Evolutionary conservation across 495 filamentous ascomycete genomes (phyloP).

Genomic region (Neurospora africana): DNA sequence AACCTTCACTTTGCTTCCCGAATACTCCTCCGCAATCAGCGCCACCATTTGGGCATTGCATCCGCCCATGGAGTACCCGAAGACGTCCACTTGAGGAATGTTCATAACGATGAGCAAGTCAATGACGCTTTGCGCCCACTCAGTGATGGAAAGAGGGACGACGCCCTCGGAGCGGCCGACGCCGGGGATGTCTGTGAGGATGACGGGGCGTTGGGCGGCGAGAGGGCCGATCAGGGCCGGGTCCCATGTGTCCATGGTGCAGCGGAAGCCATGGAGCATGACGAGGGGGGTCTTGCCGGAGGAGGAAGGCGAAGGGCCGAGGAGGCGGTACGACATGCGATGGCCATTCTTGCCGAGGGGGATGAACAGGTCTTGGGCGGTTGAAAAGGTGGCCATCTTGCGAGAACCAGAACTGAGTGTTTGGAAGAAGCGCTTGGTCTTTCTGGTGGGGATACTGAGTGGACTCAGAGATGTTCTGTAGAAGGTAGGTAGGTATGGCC

Average conservation of each 20-base stretch:
- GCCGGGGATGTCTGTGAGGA: conserved; percentile 19
- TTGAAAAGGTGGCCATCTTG: not conserved
- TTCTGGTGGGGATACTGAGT: too few species aligned
- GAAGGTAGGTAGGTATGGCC: not conserved
- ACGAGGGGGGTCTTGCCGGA: conserved; percentile 19
- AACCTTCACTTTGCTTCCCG: conserved; percentile 5
- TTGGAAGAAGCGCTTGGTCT: too few species aligned
- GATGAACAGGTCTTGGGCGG: not conserved
- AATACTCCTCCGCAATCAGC: conserved; percentile 1
- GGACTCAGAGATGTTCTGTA: too few species aligned
- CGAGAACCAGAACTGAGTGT: not conserved
- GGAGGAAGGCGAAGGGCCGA: conserved; percentile 9
- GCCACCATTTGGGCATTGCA: conserved; percentile 18
- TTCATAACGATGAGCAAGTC: conserved; percentile 48
- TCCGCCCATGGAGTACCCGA: conserved; percentile 24
- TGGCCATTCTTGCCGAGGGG: not conserved
- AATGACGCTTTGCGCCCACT: conserved; percentile 46
- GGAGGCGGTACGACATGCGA: conserved; percentile 12
- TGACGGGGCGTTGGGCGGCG: conserved; percentile 12
- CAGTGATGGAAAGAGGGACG: conserved; percentile 11
- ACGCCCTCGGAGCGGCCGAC: conserved; percentile 14
- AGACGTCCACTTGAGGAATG: conserved; percentile 45
- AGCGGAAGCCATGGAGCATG: conserved; percentile 20
- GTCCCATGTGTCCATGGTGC: conserved; percentile 25
- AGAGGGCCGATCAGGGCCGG: conserved; percentile 18